A percentile compares a stretch with the other conserved stretches of the same genome.
Evolutionary conservation across 2,329 filamentous ascomycete genomes (phyloP).

Genomic region (Ascochyta viciae-villosae): DNA sequence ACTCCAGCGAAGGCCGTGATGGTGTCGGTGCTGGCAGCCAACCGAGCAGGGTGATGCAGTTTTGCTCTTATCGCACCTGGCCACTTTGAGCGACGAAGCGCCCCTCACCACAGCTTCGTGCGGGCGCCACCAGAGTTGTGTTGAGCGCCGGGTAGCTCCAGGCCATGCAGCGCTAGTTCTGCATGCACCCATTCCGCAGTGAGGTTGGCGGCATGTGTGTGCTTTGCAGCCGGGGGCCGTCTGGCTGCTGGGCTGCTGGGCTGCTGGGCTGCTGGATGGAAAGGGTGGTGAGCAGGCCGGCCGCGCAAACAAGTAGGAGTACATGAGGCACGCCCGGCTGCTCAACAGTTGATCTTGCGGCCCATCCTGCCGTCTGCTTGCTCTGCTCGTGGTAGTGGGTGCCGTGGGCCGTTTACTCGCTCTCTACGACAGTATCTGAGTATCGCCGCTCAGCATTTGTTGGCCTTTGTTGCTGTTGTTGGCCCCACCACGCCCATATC

Average conservation of each 20-base stretch:
- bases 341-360: background rate
- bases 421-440: no score
- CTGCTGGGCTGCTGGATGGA: background rate
- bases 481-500: constrained; percentile 14
- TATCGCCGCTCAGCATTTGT: background rate
- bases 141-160: constrained; percentile 17
- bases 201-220: constrained; percentile 7
- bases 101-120: background rate
- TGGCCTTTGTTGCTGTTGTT: constrained; percentile 8
- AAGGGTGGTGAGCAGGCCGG: constrained; percentile 7
- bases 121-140: constrained; percentile 13
- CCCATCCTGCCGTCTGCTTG: background rate
- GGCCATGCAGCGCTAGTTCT: constrained; percentile 6
- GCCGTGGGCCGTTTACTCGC: background rate
- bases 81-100: background rate
- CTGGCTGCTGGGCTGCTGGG: background rate
- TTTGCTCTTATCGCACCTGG: constrained; percentile 5
- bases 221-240: constrained; percentile 1
- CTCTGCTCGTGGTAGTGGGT: background rate
- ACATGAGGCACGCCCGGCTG: constrained; percentile 12
- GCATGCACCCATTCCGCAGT: constrained; percentile 11
- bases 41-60: background rate
- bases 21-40: no score
- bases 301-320: background rate
- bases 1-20: background rate